These are phyloP conservation scores for Fusarium nematophilum DNA, from an alignment of 2,329 filamentous ascomycete genomes.

Conservation along the genomic window DNA sequence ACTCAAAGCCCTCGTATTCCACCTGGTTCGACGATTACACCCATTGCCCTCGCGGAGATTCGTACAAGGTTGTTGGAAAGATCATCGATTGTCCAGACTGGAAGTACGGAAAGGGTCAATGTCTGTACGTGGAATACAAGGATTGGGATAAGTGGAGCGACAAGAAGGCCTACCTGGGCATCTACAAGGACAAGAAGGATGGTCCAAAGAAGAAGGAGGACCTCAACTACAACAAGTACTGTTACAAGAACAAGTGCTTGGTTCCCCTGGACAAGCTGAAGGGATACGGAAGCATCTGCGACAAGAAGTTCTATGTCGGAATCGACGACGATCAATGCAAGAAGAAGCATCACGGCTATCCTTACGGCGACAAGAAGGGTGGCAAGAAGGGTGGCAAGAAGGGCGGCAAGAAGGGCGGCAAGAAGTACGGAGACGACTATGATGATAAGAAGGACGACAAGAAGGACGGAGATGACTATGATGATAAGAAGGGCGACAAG, in stretches of 20 bases:
- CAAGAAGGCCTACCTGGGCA: conserved; percentile 30
- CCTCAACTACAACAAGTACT: conserved; percentile 35
- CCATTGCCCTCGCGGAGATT: conserved; percentile 22
- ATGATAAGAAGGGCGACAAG: neutral
- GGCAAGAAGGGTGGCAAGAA: neutral
- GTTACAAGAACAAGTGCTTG: conserved; percentile 28
- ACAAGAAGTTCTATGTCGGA: conserved; percentile 24
- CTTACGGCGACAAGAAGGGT: neutral
- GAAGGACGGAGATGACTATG: neutral
- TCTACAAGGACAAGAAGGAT: conserved; percentile 19
- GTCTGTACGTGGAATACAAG: conserved; percentile 28
- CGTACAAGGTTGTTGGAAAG: conserved; percentile 31
- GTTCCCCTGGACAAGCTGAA: conserved; percentile 32
- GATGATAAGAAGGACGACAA: too few relatives aligned
- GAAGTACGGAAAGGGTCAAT: conserved; percentile 22
- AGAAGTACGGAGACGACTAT: too few relatives aligned
- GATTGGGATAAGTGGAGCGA: conserved; percentile 23
- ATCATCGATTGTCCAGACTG: conserved; percentile 14
- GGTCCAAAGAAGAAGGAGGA: conserved; percentile 19
- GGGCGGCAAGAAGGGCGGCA: too few relatives aligned
- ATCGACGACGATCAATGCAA: conserved; percentile 35
- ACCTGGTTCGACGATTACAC: conserved; percentile 8
- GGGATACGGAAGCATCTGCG: conserved; percentile 28
- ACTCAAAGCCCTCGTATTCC: conserved; percentile 22
- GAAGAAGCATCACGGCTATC: neutral